Conservation (phyloP, 2,329 filamentous ascomycete genomes). For the Monilinia laxa region DNA sequence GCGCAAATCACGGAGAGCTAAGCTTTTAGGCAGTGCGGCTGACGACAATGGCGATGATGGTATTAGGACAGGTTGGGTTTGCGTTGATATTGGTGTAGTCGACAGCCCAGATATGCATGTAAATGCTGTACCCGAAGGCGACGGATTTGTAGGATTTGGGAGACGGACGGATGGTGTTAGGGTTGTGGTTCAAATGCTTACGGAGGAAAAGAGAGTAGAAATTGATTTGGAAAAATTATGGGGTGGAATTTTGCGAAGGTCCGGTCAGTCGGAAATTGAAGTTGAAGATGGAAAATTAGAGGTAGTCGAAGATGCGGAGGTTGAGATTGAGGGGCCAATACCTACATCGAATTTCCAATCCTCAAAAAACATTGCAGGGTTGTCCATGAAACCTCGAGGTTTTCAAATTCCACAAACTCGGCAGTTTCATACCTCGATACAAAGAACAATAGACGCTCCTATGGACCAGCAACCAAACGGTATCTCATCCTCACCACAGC, state of each 20-base stretch:
- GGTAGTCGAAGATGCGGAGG: background rate
- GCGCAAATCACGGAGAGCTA: constrained; percentile 76
- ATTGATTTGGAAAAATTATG: constrained; percentile 67
- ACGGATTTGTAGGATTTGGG: constrained; percentile 76
- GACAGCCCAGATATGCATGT: constrained; percentile 49
- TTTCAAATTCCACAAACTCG: constrained; percentile 21
- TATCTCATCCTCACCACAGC: constrained; percentile 12
- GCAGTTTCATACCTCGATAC: constrained; percentile 27
- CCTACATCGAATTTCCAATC: background rate
- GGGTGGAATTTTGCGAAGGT: constrained; percentile 39
- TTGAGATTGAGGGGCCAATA: background rate
- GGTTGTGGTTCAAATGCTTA: constrained; percentile 71
- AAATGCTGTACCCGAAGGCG: constrained; percentile 48
- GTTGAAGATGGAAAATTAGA: constrained; percentile 19
- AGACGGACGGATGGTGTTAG: constrained; percentile 54
- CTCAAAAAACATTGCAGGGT: background rate
- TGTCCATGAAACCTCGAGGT: constrained; percentile 2
- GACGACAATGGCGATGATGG: constrained; percentile 73
- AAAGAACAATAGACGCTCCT: background rate
- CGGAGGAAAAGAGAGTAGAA: constrained; percentile 66
- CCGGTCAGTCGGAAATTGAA: constrained; percentile 22
- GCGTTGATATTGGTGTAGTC: constrained; percentile 79
- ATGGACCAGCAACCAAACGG: constrained; percentile 13
- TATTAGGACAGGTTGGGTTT: constrained; percentile 92
- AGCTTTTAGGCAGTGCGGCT: constrained; percentile 70